A percentile compares a stretch with the other conserved stretches of the same genome.
phyloP scores from a whole-genome alignment of 108 stramenopile genomes.

The Fistulifera solaris region DNA sequence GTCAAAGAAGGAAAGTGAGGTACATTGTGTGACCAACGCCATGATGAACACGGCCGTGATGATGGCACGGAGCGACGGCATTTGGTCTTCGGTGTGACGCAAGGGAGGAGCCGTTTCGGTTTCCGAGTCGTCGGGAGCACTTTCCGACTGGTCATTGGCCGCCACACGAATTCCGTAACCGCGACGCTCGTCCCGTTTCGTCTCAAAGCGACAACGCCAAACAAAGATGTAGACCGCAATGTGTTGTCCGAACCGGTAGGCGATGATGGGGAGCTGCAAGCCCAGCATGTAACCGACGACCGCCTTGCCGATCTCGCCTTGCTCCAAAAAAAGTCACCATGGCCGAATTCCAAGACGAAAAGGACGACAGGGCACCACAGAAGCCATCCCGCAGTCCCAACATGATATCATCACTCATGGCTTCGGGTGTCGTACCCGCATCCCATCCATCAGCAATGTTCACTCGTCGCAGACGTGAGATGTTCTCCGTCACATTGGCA shows the following conservation, averaged over 20 bases:
- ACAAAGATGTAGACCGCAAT: constrained; percentile 74
- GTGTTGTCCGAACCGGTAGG: constrained; percentile 75
- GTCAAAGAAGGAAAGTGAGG: constrained; percentile 48
- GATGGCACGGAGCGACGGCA: constrained; percentile 58
- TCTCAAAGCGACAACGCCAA: constrained; percentile 64
- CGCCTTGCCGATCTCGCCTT: constrained; percentile 53
- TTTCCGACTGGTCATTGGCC: constrained; percentile 24
- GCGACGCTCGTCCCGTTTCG: constrained; percentile 41
- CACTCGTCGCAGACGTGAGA: constrained; percentile 41
- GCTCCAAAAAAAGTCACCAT: constrained; percentile 55
- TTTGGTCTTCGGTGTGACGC: constrained; percentile 23
- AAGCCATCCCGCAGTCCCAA: constrained; percentile 73
- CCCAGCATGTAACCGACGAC: constrained; percentile 61
- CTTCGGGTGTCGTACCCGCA: constrained; percentile 65
- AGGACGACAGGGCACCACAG: constrained; percentile 69
- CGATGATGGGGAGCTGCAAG: constrained; percentile 61
- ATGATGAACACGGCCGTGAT: constrained; percentile 60
- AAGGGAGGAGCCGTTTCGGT: constrained; percentile 3
- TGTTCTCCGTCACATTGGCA: constrained; percentile 35
- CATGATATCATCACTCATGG: constrained; percentile 69
- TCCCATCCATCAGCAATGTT: constrained; percentile 71
- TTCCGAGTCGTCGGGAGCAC: not conserved
- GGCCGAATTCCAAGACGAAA: constrained; percentile 63
- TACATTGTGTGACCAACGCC: constrained; percentile 35
- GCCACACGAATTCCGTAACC: constrained; percentile 67